Evolutionary conservation across 306 rosid genomes (phyloP).

Genomic region (Cajanus cajan): DNA sequence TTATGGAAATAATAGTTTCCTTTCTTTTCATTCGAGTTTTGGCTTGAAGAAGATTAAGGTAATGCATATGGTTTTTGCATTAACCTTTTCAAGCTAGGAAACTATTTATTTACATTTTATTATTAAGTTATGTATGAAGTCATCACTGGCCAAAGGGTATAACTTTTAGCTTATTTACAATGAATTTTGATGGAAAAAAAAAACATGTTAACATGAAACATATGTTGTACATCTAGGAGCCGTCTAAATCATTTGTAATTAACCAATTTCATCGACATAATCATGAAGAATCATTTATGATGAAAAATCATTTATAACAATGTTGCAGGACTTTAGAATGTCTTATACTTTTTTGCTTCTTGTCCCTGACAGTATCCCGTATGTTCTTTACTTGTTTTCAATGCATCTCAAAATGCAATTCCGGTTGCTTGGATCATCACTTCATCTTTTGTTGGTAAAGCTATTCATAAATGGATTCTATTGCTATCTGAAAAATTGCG

Average conservation of each 20-base stretch:
- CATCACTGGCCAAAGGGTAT: neutral
- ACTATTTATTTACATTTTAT: neutral
- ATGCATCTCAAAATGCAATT: slow-evolving; percentile 71
- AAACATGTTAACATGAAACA: neutral
- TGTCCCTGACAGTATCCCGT: slow-evolving; percentile 58
- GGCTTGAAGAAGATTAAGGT: slow-evolving; percentile 76
- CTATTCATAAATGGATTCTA: slow-evolving; percentile 66
- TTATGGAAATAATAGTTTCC: slow-evolving; percentile 54
- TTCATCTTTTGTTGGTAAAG: slow-evolving; percentile 56
- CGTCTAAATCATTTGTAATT: neutral
- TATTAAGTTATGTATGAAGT: neutral
- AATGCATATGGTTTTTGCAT: neutral
- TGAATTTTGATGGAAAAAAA: neutral
- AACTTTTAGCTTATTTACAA: neutral
- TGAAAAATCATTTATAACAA: slow-evolving; percentile 3
- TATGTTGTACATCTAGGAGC: slow-evolving; percentile 6
- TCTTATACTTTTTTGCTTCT: slow-evolving; percentile 13
- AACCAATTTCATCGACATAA: slow-evolving; percentile 3
- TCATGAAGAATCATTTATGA: neutral
- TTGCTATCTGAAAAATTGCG: slow-evolving; percentile 58
- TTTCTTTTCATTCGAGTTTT: slow-evolving; percentile 64
- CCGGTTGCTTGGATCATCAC: slow-evolving; percentile 85
- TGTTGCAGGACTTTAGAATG: neutral
- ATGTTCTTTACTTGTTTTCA: slow-evolving; percentile 72
- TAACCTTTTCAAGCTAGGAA: slow-evolving; percentile 16